Evolutionary conservation across 352 stramenopile species (phyloP).

Genomic region (Phytophthora vignae): DNA sequence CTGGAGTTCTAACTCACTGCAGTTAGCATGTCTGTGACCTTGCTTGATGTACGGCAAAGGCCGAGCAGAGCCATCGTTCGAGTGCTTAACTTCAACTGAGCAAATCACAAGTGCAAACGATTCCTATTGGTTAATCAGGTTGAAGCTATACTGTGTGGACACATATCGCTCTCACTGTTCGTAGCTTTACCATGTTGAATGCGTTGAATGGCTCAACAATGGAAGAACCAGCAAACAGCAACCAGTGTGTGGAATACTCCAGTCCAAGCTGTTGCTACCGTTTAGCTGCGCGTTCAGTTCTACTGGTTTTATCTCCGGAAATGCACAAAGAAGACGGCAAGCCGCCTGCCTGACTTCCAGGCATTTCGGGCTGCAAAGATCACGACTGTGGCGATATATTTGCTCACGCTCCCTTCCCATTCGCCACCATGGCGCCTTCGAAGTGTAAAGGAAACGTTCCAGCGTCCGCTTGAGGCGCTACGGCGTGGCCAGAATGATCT

Average conservation of each 20-base stretch:
- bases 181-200: too few relatives aligned
- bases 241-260: background rate
- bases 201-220: too few relatives aligned
- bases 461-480: background rate
- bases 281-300: background rate
- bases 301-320: background rate
- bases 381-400: background rate
- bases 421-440: background rate
- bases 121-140: too few relatives aligned
- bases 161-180: too few relatives aligned
- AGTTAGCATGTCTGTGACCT: too few relatives aligned
- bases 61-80: too few relatives aligned
- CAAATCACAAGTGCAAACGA: too few relatives aligned
- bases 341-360: too few relatives aligned
- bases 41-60: too few relatives aligned
- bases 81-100: too few relatives aligned
- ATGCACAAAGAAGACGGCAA: background rate
- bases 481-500: background rate
- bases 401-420: background rate
- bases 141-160: too few relatives aligned
- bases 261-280: background rate
- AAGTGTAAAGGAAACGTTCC: background rate
- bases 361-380: background rate
- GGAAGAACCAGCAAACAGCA: background rate
- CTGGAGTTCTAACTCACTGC: too few relatives aligned